A percentile compares a stretch with the other conserved stretches of the same genome.
phyloP scores from a whole-genome alignment of 1,139 yeast species.

The Candida tropicalis region DNA sequence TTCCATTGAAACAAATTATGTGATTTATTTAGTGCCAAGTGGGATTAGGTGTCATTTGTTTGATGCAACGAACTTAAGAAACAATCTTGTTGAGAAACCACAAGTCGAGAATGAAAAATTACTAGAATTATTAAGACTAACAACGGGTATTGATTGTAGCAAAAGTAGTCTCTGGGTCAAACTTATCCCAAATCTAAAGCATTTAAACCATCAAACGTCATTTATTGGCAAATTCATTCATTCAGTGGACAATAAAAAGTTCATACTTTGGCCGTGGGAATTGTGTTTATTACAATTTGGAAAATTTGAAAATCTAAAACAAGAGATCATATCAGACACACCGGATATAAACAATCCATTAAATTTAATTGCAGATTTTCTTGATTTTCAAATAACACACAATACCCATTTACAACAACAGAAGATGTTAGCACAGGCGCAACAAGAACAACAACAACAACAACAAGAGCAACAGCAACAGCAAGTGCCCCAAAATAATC shows the following conservation, averaged over 20 bases:
- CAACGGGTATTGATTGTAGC: constrained; percentile 52
- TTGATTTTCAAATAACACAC: constrained; percentile 35
- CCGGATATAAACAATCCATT: constrained; percentile 29
- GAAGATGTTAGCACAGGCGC: constrained; percentile 14
- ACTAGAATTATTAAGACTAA: constrained; percentile 47
- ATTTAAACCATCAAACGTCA: constrained; percentile 69
- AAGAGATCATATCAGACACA: constrained; percentile 7
- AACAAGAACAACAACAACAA: constrained; percentile 15
- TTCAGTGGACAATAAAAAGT: constrained; percentile 55
- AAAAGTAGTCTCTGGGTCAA: constrained; percentile 55
- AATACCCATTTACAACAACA: constrained; percentile 19
- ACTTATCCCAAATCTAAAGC: constrained; percentile 66
- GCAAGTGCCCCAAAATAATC: constrained; percentile 8
- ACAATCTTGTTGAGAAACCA: constrained; percentile 16
- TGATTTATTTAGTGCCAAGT: constrained; percentile 70
- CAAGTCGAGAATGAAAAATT: constrained; percentile 45
- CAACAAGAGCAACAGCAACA: constrained; percentile 15
- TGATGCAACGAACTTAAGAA: constrained; percentile 26
- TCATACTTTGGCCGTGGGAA: constrained; percentile 71
- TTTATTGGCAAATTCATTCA: constrained; percentile 57
- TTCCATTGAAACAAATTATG: constrained; percentile 36
- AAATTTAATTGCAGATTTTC: constrained; percentile 36
- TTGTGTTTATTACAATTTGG: constrained; percentile 63
- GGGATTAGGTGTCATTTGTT: constrained; percentile 69
- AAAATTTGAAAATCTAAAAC: constrained; percentile 17